Conservation (phyloP, 2,329 filamentous ascomycete species). For the Botrytis pseudocinerea region DNA sequence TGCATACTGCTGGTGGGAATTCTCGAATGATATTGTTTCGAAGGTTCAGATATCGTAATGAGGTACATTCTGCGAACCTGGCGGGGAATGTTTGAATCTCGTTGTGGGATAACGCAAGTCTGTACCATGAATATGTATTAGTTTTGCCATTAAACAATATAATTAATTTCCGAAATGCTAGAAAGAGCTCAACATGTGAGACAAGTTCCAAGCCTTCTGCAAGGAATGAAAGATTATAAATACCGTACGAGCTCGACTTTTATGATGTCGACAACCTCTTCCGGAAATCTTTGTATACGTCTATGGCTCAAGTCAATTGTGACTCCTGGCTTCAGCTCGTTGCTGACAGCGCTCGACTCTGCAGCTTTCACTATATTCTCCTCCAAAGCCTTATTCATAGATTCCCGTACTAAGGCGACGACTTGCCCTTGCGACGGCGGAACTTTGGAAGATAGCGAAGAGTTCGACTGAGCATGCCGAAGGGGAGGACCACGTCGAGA, state of each 20-base stretch:
- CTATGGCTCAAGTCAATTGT: constrained; percentile 78
- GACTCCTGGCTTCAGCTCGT: constrained; percentile 63
- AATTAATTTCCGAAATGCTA: not conserved
- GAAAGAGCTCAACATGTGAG: constrained; percentile 3
- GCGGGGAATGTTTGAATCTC: constrained; percentile 67
- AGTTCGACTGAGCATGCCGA: constrained; percentile 48
- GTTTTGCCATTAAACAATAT: constrained; percentile 22
- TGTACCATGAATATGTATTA: constrained; percentile 43
- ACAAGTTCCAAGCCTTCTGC: constrained; percentile 11
- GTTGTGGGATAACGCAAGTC: constrained; percentile 80
- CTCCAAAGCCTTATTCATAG: constrained; percentile 65
- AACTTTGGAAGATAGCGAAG: constrained; percentile 49
- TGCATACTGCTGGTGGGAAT: constrained; percentile 63
- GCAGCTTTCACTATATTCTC: constrained; percentile 65
- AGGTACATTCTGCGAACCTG: constrained; percentile 73
- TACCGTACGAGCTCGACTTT: constrained; percentile 43
- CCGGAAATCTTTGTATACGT: constrained; percentile 57
- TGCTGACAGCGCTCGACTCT: constrained; percentile 59
- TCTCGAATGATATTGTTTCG: constrained; percentile 72
- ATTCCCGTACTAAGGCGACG: constrained; percentile 63
- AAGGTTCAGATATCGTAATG: constrained; percentile 77
- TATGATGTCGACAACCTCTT: constrained; percentile 43
- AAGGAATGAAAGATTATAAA: constrained; percentile 23
- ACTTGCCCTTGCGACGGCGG: constrained; percentile 63
- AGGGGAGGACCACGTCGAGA: constrained; percentile 37